Conservation (phyloP, 2,329 filamentous ascomycete species). For the Chalaropsis ovoidea region DNA sequence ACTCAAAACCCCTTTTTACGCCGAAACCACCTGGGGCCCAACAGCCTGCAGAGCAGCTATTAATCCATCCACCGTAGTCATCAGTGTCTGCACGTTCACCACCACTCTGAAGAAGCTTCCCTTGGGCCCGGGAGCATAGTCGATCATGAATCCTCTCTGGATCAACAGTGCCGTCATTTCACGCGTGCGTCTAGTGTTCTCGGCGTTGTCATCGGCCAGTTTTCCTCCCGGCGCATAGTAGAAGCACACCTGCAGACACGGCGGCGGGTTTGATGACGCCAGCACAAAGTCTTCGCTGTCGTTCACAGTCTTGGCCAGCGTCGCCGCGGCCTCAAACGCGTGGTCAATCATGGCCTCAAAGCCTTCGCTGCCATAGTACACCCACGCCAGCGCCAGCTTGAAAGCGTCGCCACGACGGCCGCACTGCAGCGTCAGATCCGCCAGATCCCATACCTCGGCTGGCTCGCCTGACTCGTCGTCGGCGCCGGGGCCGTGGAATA, state of each 20-base stretch:
- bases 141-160: conserved; percentile 48
- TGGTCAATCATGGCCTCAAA: conserved; percentile 60
- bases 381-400: conserved; percentile 81
- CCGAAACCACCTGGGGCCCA: conserved; percentile 30
- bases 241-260: conserved; percentile 91
- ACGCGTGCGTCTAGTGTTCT: conserved; percentile 43
- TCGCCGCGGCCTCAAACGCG: conserved; percentile 60
- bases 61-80: conserved; percentile 43
- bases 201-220: conserved; percentile 32
- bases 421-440: conserved; percentile 87
- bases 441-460: conserved; percentile 71
- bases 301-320: conserved; percentile 54
- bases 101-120: conserved; percentile 52
- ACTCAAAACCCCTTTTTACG: not conserved
- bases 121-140: conserved; percentile 48
- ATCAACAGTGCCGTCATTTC: conserved; percentile 42
- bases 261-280: conserved; percentile 65
- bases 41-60: conserved; percentile 45
- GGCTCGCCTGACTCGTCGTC: conserved; percentile 33
- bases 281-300: conserved; percentile 53
- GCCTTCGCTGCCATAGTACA: conserved; percentile 72
- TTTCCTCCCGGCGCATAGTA: conserved; percentile 55
- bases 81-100: conserved; percentile 47
- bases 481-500: conserved; percentile 54
- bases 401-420: conserved; percentile 75